Percentiles rank a stretch among this genome's conserved stretches.
phyloP scores from a whole-genome alignment of 2,329 filamentous ascomycete species.

The Fusarium virguliforme region DNA sequence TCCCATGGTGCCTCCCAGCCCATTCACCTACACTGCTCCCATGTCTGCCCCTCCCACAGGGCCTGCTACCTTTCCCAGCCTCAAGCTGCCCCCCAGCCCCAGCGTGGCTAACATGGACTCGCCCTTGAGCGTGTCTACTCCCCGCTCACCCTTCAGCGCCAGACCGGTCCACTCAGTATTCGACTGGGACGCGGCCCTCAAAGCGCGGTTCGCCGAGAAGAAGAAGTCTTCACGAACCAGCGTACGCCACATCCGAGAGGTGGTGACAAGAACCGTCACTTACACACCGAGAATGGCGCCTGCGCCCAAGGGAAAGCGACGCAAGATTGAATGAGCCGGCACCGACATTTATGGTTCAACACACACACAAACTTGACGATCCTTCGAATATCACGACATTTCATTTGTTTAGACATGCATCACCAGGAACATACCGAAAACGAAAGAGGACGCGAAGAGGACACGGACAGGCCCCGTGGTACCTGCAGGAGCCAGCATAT shows the following conservation, averaged over 20 bases:
- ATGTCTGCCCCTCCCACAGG: conserved; percentile 74
- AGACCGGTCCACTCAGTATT: conserved; percentile 78
- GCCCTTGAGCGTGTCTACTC: conserved; percentile 73
- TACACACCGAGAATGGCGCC: conserved; percentile 91
- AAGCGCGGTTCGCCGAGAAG: conserved; percentile 75
- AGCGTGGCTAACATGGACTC: conserved; percentile 78
- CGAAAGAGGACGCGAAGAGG: conserved; percentile 35
- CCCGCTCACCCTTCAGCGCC: conserved; percentile 82
- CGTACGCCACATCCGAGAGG: conserved; percentile 83
- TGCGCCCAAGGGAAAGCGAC: conserved; percentile 92
- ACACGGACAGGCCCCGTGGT: conserved; percentile 36
- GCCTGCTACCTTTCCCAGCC: conserved; percentile 73
- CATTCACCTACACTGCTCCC: conserved; percentile 68
- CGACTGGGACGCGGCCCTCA: conserved; percentile 83
- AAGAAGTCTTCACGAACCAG: conserved; percentile 73
- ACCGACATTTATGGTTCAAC: neutral
- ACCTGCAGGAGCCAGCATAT: conserved; percentile 21
- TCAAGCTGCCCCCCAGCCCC: conserved; percentile 85
- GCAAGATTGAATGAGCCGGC: conserved; percentile 72
- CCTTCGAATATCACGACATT: conserved; percentile 47
- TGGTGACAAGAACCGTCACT: conserved; percentile 94
- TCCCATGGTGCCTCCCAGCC: conserved; percentile 63
- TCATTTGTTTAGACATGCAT: conserved; percentile 51
- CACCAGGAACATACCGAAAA: conserved; percentile 41
- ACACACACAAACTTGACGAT: conserved; percentile 40